Percentiles rank a stretch among this genome's conserved stretches.
Conservation (phyloP, 768 basidiomycete species). For the Leccinum arenicola region DNA sequence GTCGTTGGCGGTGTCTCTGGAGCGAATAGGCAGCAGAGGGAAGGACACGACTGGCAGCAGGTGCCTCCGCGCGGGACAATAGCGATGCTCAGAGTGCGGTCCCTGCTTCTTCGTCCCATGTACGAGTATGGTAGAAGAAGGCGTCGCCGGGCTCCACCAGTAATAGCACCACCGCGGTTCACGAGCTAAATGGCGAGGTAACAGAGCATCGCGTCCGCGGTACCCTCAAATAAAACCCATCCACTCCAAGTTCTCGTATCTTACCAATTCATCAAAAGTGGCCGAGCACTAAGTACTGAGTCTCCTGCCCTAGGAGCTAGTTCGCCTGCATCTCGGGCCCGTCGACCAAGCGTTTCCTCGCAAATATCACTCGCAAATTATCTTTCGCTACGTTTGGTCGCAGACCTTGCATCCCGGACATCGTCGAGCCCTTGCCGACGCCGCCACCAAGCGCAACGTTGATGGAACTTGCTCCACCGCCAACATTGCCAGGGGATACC, state of each 20-base stretch:
- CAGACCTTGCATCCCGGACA: conserved; percentile 23
- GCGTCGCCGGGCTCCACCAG: conserved; percentile 12
- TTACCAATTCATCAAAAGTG: conserved; percentile 21
- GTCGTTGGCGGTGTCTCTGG: too few relatives aligned
- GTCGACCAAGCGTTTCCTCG: conserved; percentile 29
- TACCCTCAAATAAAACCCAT: conserved; percentile 10
- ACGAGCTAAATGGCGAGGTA: conserved; percentile 10
- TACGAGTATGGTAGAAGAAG: conserved; percentile 33
- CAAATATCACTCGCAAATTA: conserved; percentile 31
- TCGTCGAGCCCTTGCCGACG: conserved; percentile 18
- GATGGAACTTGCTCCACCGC: conserved; percentile 19
- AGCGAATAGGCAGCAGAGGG: conserved; percentile 21
- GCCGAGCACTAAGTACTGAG: conserved; percentile 18
- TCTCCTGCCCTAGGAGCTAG: conserved; percentile 12
- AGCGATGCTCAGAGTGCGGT: conserved; percentile 4
- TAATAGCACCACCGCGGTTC: conserved; percentile 9
- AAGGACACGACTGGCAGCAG: conserved; percentile 9
- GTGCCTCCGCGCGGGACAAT: background rate
- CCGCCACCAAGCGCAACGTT: conserved; percentile 14
- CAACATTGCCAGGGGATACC: conserved; percentile 9
- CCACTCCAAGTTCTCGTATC: conserved; percentile 20
- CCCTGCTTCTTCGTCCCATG: conserved; percentile 14
- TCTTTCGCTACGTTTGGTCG: conserved; percentile 31
- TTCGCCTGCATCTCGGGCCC: conserved; percentile 6
- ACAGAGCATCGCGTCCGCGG: conserved; percentile 1